Evolutionary conservation across 768 basidiomycete species (phyloP).

Genomic region (Hygrocybe punicea): DNA sequence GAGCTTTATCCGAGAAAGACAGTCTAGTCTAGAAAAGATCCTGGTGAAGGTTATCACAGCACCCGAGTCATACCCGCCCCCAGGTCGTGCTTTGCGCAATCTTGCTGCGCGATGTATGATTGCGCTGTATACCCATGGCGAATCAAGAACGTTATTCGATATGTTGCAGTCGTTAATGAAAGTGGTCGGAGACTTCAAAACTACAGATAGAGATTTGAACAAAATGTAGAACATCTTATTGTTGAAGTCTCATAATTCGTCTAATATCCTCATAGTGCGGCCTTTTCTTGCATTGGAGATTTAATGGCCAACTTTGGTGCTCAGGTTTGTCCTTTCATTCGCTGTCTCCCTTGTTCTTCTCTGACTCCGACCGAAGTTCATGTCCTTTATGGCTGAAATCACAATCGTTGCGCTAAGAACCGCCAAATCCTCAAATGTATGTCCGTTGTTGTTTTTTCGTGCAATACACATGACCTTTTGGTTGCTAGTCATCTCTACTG

Average conservation of each 20-base stretch:
- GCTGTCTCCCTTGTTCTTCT: not conserved
- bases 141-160: slow-evolving; percentile 84
- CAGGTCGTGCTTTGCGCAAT: slow-evolving; percentile 83
- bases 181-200: slow-evolving; percentile 69
- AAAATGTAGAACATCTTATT: slow-evolving; percentile 54
- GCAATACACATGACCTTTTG: slow-evolving; percentile 5
- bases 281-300: slow-evolving; percentile 84
- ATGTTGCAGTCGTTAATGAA: slow-evolving; percentile 75
- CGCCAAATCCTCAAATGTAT: slow-evolving; percentile 66
- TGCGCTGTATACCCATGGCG: slow-evolving; percentile 70
- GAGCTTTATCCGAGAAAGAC: slow-evolving; percentile 65
- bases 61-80: slow-evolving; percentile 65
- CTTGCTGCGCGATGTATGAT: slow-evolving; percentile 76
- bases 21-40: slow-evolving; percentile 57
- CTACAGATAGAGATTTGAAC: slow-evolving; percentile 55
- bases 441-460: slow-evolving; percentile 25
- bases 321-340: slow-evolving; percentile 52
- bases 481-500: slow-evolving; percentile 66
- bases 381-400: slow-evolving; percentile 94
- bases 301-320: slow-evolving; percentile 81
- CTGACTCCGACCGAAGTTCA: slow-evolving; percentile 53
- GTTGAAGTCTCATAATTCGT: slow-evolving; percentile 1
- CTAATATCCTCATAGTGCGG: slow-evolving; percentile 51
- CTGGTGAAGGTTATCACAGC: slow-evolving; percentile 68
- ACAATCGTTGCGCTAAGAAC: slow-evolving; percentile 61